A percentile compares a stretch with the other conserved stretches of the same genome.
These are phyloP conservation scores for Phialophora macrospora DNA, from an alignment of 2,329 filamentous ascomycete species.

Conservation along the genomic window DNA sequence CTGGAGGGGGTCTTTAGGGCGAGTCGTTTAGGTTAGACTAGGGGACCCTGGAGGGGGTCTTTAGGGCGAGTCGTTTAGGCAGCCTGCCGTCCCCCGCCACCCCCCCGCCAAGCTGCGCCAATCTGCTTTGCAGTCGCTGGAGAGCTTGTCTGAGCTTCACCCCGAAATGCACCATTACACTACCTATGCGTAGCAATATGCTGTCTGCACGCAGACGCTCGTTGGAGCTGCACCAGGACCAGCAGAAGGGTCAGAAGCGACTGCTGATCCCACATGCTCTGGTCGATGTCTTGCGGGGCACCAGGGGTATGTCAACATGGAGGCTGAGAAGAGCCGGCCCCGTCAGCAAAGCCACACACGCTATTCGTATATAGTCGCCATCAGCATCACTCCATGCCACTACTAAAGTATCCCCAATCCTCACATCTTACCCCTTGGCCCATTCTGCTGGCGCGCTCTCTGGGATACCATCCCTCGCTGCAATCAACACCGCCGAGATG, in stretches of 20 bases:
- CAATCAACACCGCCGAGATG: neutral
- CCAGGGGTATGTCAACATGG: neutral
- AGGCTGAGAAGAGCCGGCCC: constrained; percentile 4
- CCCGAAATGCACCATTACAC: neutral
- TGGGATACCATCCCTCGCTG: neutral
- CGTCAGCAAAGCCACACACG: constrained; percentile 13
- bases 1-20: no score
- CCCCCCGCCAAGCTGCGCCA: neutral
- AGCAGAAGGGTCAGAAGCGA: neutral
- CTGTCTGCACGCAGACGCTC: neutral
- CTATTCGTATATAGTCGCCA: neutral
- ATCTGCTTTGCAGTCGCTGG: neutral
- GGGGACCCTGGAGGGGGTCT: no score
- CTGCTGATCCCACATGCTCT: neutral
- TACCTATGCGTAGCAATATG: neutral
- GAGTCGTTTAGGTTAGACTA: neutral
- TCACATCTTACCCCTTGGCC: neutral
- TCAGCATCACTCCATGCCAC: neutral
- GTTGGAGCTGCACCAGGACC: neutral
- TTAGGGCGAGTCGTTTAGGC: neutral
- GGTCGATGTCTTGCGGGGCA: neutral
- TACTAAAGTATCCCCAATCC: neutral
- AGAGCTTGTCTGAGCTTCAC: neutral
- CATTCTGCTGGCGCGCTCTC: neutral
- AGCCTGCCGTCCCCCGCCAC: neutral